These are phyloP conservation scores for Lotmaria passim DNA, from an alignment of 208 protist species.

Conservation along the genomic window DNA sequence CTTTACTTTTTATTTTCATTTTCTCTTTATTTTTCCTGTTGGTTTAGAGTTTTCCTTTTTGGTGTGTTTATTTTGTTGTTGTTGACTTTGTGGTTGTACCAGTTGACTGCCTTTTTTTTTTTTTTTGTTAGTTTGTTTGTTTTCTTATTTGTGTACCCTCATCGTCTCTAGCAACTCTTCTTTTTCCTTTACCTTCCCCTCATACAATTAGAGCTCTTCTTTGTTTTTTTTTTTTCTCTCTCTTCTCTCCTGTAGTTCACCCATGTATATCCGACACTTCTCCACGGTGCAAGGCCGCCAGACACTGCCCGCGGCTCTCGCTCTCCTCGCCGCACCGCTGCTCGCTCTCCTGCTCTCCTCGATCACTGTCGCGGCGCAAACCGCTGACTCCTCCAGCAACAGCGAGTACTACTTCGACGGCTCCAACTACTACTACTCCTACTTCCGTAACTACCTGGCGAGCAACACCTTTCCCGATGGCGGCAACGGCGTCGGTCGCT, in stretches of 20 bases:
- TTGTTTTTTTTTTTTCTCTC: neutral
- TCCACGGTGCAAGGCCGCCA: no score
- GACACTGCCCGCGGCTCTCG: neutral
- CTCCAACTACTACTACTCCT: slow-evolving; percentile 36
- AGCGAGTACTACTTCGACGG: slow-evolving; percentile 28
- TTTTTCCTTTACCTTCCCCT: neutral
- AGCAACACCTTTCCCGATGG: slow-evolving; percentile 39
- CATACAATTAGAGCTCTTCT: neutral
- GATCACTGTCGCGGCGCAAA: slow-evolving; percentile 5
- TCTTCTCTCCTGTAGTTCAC: neutral
- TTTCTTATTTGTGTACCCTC: neutral
- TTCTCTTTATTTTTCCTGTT: neutral
- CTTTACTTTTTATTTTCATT: neutral
- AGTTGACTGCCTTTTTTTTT: no score
- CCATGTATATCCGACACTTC: no score
- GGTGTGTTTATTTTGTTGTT: slow-evolving; percentile 6
- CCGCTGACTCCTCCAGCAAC: slow-evolving; percentile 4
- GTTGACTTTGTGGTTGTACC: no score
- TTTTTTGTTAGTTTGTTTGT: slow-evolving; percentile 14
- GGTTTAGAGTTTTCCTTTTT: neutral
- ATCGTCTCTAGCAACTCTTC: neutral
- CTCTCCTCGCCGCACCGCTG: neutral
- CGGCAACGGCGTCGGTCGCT: slow-evolving; percentile 45
- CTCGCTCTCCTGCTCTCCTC: neutral
- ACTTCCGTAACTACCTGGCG: slow-evolving; percentile 27